Percentiles rank a stretch among this genome's conserved stretches.
phyloP scores from a whole-genome alignment of 2,329 filamentous ascomycete species.

The Botrytis squamosa region DNA sequence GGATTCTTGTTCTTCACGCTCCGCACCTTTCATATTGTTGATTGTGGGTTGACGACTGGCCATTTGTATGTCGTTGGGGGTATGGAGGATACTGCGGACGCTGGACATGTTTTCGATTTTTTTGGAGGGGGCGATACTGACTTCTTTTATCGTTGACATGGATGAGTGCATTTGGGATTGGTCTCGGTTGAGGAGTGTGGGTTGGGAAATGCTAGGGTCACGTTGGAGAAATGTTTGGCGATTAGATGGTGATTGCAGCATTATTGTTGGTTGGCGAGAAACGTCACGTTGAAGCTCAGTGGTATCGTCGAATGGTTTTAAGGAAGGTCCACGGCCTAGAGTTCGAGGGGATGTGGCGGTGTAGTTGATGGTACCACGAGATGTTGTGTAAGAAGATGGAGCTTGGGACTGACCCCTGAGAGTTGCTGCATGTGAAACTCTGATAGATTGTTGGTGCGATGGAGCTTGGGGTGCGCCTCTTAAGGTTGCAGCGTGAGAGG shows the following conservation, averaged over 20 bases:
- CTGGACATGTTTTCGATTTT: neutral
- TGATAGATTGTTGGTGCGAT: neutral
- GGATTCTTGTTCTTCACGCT: conserved; percentile 26
- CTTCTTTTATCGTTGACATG: neutral
- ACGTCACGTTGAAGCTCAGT: conserved; percentile 5
- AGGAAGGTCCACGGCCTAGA: neutral
- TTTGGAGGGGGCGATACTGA: neutral
- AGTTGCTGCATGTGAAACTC: neutral
- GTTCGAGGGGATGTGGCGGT: neutral
- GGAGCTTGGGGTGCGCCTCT: neutral
- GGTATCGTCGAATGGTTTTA: neutral
- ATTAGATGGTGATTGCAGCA: neutral
- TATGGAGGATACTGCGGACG: neutral
- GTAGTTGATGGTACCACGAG: neutral
- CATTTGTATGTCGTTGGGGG: conserved; percentile 22
- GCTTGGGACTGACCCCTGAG: neutral
- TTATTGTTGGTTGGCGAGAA: neutral
- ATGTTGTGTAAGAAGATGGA: neutral
- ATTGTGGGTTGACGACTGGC: conserved; percentile 25
- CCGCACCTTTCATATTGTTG: conserved; percentile 9
- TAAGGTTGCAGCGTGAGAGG: neutral
- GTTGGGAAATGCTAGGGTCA: neutral
- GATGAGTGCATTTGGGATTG: neutral
- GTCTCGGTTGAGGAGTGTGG: neutral
- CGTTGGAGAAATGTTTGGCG: neutral